Conservation (phyloP, 169 alveolate genomes). For the Plasmodium malariae region DNA sequence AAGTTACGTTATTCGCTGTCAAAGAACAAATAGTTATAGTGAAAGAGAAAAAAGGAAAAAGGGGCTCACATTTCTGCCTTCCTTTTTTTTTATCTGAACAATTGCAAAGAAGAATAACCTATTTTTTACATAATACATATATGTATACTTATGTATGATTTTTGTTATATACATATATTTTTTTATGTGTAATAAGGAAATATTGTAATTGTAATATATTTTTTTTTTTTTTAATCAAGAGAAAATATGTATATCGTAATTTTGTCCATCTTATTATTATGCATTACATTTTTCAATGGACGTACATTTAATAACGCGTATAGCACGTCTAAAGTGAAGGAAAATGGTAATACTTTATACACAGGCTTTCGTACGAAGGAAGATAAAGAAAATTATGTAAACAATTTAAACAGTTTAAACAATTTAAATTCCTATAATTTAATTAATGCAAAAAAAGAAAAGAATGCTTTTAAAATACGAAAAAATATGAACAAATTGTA, state of each 20-base stretch:
- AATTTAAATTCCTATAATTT: not conserved
- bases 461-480: conserved; percentile 17
- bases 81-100: too few relatives aligned
- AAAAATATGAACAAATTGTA: conserved; percentile 32
- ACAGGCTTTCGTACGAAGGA: not conserved
- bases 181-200: too few relatives aligned
- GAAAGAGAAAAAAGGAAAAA: too few relatives aligned
- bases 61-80: too few relatives aligned
- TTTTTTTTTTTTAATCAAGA: not conserved
- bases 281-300: not conserved
- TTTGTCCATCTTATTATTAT: not conserved
- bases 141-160: too few relatives aligned
- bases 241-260: conserved; percentile 10
- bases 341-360: not conserved
- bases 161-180: too few relatives aligned
- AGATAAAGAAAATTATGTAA: not conserved
- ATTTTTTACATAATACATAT: too few relatives aligned
- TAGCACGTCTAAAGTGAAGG: conserved; percentile 10
- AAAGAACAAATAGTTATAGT: too few relatives aligned
- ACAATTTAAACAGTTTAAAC: not conserved
- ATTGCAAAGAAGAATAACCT: too few relatives aligned
- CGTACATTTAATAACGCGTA: not conserved
- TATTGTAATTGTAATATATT: too few relatives aligned
- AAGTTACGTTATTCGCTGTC: too few relatives aligned
- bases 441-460: conserved; percentile 16